Base-by-base conservation (phyloP, 768 basidiomycete genomes). In the Termitomyces sp. region DNA sequence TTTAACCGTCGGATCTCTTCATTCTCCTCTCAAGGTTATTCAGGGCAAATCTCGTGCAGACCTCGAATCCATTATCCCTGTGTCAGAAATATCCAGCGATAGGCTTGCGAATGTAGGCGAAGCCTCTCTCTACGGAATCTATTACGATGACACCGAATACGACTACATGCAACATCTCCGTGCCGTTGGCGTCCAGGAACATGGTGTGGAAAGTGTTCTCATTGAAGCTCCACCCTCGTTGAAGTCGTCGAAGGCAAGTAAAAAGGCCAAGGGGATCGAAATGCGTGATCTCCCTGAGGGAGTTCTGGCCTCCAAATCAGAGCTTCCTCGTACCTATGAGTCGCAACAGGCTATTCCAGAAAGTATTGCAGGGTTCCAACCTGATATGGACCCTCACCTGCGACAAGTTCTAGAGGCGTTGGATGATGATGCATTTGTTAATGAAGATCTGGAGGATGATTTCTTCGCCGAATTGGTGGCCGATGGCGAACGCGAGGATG, bases 121-220 rank as follows among this genome's bases (percentile, higher is more conserved):
- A 74, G 97, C 97, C 0, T 77, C 89, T 6, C 69, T 84, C 9
- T 95, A 98, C 70, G 97, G 94, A 4, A 75, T 99, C 67, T 92
- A 92, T 73, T 98, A 84, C 73, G 94, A 98, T 74, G 95, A 99
- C 68, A 88, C 92, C 6, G 83, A 94, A 58, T 99, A 99, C 76
- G 92, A 99, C 72, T 99, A 99, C 76, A 94, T 98, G 91, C 89
- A 95, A 70, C 97, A 99, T 73, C 82, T 99, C 45, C 87, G 92
- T 13, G 65, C 82, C 2, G 84, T 92, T 51, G 92, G 92, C 4
- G 66, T 82, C 13, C 81, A 87, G 57, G 90, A 92, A 68, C 90
- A 87, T 45, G 90, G 90, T 12, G 84, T 90, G 8, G 92, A 94
- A 40, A 88, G 85, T 58, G 74, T 92, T 53, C 78, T 95, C 58